phyloP scores from a whole-genome alignment of 805 yeast species.

The Candida palmyrensis region DNA sequence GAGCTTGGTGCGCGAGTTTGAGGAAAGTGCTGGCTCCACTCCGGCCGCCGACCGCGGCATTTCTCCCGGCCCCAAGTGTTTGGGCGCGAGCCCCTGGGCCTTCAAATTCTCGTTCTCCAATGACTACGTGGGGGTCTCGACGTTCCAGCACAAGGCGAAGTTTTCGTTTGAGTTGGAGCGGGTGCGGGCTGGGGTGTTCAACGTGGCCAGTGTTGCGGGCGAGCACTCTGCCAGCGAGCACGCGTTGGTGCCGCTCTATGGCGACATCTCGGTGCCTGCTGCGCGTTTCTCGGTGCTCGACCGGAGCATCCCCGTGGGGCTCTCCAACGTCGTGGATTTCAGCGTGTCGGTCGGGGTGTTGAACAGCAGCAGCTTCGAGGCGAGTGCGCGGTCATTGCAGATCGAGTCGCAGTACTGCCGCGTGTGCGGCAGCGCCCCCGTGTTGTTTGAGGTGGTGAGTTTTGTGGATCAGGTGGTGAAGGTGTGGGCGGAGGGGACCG shows the following conservation, averaged over 20 bases:
- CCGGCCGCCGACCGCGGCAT: too few species aligned
- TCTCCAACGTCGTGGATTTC: constrained; percentile 40
- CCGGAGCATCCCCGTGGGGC: constrained; percentile 34
- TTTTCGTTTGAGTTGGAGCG: constrained; percentile 33
- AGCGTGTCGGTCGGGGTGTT: constrained; percentile 38
- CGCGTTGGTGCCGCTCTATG: constrained; percentile 25
- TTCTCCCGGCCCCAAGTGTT: too few species aligned
- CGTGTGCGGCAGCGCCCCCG: constrained; percentile 50
- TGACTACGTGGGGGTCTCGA: constrained; percentile 33
- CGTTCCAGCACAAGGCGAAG: constrained; percentile 25
- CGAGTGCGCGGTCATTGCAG: constrained; percentile 42
- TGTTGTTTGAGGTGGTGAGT: constrained; percentile 36
- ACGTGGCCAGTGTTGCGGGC: constrained; percentile 14
- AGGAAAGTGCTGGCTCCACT: too few species aligned
- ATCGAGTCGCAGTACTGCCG: constrained; percentile 57
- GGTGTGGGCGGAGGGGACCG: neutral
- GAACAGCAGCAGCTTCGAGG: constrained; percentile 25
- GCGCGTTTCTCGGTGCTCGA: constrained; percentile 36
- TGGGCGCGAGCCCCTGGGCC: constrained; percentile 12
- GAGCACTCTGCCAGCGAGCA: constrained; percentile 1
- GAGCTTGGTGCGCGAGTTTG: constrained; percentile 1
- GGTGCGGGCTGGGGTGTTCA: constrained; percentile 15
- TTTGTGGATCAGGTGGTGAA: constrained; percentile 19
- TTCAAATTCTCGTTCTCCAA: constrained; percentile 20
- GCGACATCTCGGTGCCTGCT: constrained; percentile 38